Evolutionary conservation across 2,329 filamentous ascomycete species (phyloP).

Genomic region (Calonectria pseudoreteaudii): DNA sequence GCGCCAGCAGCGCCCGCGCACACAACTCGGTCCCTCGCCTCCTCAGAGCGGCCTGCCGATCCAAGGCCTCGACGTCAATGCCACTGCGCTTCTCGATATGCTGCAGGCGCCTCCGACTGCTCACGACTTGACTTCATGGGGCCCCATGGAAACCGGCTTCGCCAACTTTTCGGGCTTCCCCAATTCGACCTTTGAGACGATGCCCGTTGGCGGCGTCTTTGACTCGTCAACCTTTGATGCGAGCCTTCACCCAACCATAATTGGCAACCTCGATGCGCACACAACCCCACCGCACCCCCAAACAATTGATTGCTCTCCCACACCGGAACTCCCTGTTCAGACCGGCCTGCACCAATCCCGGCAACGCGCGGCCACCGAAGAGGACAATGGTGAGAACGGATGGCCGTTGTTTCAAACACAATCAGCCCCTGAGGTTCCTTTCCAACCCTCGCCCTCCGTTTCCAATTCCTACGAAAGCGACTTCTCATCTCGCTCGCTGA

Average conservation of each 20-base stretch:
- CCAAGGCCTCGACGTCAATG: slow-evolving; percentile 41
- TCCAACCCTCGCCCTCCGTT: slow-evolving; percentile 41
- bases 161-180: slow-evolving; percentile 39
- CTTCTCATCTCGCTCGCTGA: slow-evolving; percentile 39
- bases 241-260: slow-evolving; percentile 37
- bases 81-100: slow-evolving; percentile 43
- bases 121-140: slow-evolving; percentile 43
- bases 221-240: slow-evolving; percentile 40
- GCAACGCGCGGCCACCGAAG: slow-evolving; percentile 35
- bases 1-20: slow-evolving; percentile 41
- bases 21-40: slow-evolving; percentile 39
- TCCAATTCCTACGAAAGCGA: slow-evolving; percentile 45
- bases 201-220: slow-evolving; percentile 40
- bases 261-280: slow-evolving; percentile 34
- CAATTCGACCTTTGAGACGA: slow-evolving; percentile 39
- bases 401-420: slow-evolving; percentile 42
- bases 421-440: slow-evolving; percentile 37
- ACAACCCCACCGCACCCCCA: slow-evolving; percentile 33
- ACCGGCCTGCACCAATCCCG: slow-evolving; percentile 25
- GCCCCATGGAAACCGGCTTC: slow-evolving; percentile 42
- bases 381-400: slow-evolving; percentile 41
- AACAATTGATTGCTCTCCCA: slow-evolving; percentile 36
- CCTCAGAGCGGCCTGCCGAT: slow-evolving; percentile 37
- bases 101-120: slow-evolving; percentile 42
- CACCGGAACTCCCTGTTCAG: slow-evolving; percentile 34